phyloP scores from a whole-genome alignment of 306 rosid genomes.

The Lagenaria siceraria region DNA sequence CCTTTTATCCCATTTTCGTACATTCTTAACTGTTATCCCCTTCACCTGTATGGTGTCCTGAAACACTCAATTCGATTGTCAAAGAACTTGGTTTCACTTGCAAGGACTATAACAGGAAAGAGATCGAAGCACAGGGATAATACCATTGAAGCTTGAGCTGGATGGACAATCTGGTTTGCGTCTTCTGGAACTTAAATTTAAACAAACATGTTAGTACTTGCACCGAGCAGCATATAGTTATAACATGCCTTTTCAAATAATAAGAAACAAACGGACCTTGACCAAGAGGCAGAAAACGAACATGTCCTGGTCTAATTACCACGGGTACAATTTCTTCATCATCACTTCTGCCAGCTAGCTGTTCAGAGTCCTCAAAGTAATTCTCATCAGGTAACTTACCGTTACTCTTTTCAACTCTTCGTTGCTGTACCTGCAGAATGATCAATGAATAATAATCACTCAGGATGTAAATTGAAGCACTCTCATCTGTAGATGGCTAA shows the following conservation, averaged over 20 bases:
- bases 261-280: slow-evolving; percentile 32
- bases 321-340: slow-evolving; percentile 59
- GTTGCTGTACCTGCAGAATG: slow-evolving; percentile 33
- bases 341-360: slow-evolving; percentile 19
- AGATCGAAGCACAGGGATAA: neutral
- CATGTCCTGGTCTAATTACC: slow-evolving; percentile 81
- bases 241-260: neutral
- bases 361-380: slow-evolving; percentile 1
- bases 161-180: slow-evolving; percentile 36
- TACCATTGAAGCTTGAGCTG: slow-evolving; percentile 41
- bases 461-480: neutral
- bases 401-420: slow-evolving; percentile 19
- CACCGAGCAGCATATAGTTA: neutral
- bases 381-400: slow-evolving; percentile 22
- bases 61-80: slow-evolving; percentile 16
- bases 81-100: slow-evolving; percentile 6
- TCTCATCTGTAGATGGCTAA: neutral
- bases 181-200: slow-evolving; percentile 20
- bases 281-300: slow-evolving; percentile 56
- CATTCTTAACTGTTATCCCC: slow-evolving; percentile 76
- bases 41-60: slow-evolving; percentile 68
- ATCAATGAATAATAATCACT: neutral
- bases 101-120: neutral
- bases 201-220: neutral
- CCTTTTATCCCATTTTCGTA: slow-evolving; percentile 79